Percentiles rank a stretch among this genome's conserved stretches.
Evolutionary conservation across 768 basidiomycete species (phyloP).

Genomic region (Suillus alpinus): DNA sequence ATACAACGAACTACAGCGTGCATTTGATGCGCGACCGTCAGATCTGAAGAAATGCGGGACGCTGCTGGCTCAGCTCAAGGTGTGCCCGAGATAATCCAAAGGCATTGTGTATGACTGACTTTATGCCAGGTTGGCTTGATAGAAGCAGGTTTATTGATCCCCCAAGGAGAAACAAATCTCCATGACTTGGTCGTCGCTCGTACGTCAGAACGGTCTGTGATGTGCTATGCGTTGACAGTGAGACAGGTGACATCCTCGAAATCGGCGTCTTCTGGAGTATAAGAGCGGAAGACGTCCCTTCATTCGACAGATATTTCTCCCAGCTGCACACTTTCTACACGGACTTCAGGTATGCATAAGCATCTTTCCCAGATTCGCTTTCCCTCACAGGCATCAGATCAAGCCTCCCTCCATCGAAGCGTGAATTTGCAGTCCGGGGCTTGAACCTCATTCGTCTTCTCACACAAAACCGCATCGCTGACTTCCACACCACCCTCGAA

Average conservation of each 20-base stretch:
- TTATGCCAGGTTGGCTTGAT: slow-evolving; percentile 66
- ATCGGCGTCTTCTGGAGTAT: slow-evolving; percentile 95
- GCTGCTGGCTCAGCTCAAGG: slow-evolving; percentile 76
- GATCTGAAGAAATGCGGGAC: slow-evolving; percentile 66
- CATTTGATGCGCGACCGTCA: slow-evolving; percentile 63
- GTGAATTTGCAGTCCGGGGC: slow-evolving; percentile 86
- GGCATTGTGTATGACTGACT: not conserved
- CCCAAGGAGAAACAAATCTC: slow-evolving; percentile 58
- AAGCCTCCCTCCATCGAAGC: slow-evolving; percentile 76
- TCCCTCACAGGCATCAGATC: slow-evolving; percentile 40
- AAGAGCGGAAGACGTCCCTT: slow-evolving; percentile 80
- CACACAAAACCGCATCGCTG: slow-evolving; percentile 93
- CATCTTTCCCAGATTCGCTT: slow-evolving; percentile 7
- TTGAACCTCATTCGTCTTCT: slow-evolving; percentile 93
- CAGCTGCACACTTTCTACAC: slow-evolving; percentile 89
- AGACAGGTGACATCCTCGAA: slow-evolving; percentile 87
- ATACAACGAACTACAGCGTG: slow-evolving; percentile 64
- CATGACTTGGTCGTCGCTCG: slow-evolving; percentile 74
- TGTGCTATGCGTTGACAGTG: not conserved
- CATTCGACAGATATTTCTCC: slow-evolving; percentile 93
- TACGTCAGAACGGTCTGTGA: slow-evolving; percentile 37
- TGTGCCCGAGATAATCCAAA: slow-evolving; percentile 21
- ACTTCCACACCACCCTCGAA: slow-evolving; percentile 96
- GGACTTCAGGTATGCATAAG: slow-evolving; percentile 62
- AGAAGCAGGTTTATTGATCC: slow-evolving; percentile 72